These are phyloP conservation scores for Cladosporium sp. DNA, from an alignment of 2,329 filamentous ascomycete genomes.

Conservation along the genomic window DNA sequence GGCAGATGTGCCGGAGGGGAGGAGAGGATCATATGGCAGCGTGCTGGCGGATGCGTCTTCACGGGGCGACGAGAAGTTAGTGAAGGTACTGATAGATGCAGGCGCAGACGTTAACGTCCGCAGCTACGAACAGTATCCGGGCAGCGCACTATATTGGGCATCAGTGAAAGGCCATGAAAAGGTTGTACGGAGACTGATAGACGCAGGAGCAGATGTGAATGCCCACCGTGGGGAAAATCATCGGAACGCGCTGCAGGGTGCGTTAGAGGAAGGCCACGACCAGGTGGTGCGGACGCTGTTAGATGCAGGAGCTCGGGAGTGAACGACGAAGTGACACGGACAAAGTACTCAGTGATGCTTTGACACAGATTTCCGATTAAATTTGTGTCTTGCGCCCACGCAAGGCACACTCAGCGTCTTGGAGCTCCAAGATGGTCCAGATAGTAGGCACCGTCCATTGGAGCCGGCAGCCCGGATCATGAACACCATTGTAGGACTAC, in stretches of 20 bases:
- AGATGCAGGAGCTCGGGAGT: no score
- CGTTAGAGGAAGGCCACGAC: neutral
- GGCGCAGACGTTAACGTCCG: slow-evolving; percentile 16
- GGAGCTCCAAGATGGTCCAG: no score
- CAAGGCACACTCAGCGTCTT: no score
- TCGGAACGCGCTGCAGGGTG: neutral
- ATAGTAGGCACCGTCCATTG: no score
- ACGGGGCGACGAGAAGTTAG: slow-evolving; percentile 11
- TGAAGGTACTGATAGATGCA: slow-evolving; percentile 16
- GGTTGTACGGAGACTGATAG: slow-evolving; percentile 15
- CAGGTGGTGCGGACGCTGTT: neutral
- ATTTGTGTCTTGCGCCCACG: no score
- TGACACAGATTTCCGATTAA: no score
- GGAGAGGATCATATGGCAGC: neutral
- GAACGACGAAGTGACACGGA: no score
- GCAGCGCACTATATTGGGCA: slow-evolving; percentile 11
- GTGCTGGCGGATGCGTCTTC: neutral
- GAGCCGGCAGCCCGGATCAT: no score
- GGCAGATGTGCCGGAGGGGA: neutral
- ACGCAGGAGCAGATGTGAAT: slow-evolving; percentile 19
- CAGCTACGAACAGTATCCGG: no score
- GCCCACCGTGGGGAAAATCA: slow-evolving; percentile 1
- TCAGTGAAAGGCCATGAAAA: neutral
- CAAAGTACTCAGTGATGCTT: no score
- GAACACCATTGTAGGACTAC: no score